Base-by-base conservation (phyloP, 139 green algal genomes). In the Micractinium sp. region DNA sequence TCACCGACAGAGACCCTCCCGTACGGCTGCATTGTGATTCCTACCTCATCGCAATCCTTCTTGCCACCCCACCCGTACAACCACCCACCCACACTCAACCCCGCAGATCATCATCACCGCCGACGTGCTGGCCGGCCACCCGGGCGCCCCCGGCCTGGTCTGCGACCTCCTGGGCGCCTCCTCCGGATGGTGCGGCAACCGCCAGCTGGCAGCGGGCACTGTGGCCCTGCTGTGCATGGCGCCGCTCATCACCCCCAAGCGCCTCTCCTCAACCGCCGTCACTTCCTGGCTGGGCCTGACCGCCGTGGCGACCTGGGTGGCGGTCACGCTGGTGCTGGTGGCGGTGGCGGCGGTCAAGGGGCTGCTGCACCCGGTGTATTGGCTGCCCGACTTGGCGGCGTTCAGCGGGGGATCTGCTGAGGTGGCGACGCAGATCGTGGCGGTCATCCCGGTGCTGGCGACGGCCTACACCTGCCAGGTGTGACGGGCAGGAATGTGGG, bases 391-490 rank as follows among this genome's bases (percentile, higher is more conserved):
- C 33, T 19, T 53, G 31, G 88, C 80, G 27, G 88, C 67, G 9
- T 87, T 91, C 25, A 39, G 73, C 15, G 82, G 74, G 4, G 60
- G 66, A 20, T 15, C 61, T 3, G 36, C 35, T 9, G 12, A 89
- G 86, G 86, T 89, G 53, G 86, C 77, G 23, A 85, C 79, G 14
- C 86, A 86, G 69, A 67, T 87, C 4, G 75, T 89, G 47, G 81
- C 82, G 14, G 71, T 89, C 22, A 84, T 90, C 2, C 86, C 86
- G 0, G 67, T 90, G 19, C 36, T 91, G 31, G 88, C 82, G 47
- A 91, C 88, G 7, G 88, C 88, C 0, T 91, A 88, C 78, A 91
- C 88, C 1, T 91, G 88, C 73, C 80, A 88, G 60, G 74, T 80
- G 16, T n/a, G n/a, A n/a, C n/a, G n/a, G n/a, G n/a, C n/a, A n/a